phyloP scores from a whole-genome alignment of 805 yeast genomes.

The Yarrowia porcina region DNA sequence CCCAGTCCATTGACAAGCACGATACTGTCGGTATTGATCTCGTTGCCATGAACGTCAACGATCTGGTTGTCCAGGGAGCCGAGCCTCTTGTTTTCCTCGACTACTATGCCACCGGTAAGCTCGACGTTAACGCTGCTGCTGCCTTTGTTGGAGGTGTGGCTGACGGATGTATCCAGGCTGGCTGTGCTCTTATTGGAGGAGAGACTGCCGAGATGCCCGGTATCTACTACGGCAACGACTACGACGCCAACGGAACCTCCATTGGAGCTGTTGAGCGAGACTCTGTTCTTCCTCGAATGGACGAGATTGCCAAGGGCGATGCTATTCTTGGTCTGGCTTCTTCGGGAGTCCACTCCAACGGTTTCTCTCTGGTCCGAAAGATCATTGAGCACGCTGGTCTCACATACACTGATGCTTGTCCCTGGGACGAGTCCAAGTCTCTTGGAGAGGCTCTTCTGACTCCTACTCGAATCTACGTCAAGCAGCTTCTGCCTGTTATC shows the following conservation, averaged over 20 bases:
- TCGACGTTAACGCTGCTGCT: conserved; percentile 79
- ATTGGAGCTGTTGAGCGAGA: conserved; percentile 89
- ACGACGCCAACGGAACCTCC: conserved; percentile 98
- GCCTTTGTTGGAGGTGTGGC: conserved; percentile 94
- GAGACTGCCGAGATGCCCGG: conserved; percentile 99
- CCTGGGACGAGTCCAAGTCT: conserved; percentile 71
- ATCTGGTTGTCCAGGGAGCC: conserved; percentile 97
- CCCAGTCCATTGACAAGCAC: conserved; percentile 83
- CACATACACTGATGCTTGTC: conserved; percentile 71
- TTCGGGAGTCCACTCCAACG: conserved; percentile 95
- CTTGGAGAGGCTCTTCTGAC: conserved; percentile 82
- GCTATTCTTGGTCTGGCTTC: conserved; percentile 83
- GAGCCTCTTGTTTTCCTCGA: conserved; percentile 94
- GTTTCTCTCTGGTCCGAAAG: conserved; percentile 90
- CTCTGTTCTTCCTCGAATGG: conserved; percentile 67
- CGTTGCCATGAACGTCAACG: conserved; percentile 99
- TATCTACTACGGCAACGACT: conserved; percentile 91
- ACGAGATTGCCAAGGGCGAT: conserved; percentile 72
- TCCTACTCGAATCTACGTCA: conserved; percentile 94
- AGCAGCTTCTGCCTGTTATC: conserved; percentile 75
- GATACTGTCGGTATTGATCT: conserved; percentile 98
- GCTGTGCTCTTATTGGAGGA: conserved; percentile 98
- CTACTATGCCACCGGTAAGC: conserved; percentile 92
- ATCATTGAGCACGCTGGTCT: conserved; percentile 76
- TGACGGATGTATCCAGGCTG: conserved; percentile 89